A percentile compares a stretch with the other conserved stretches of the same genome.
These are phyloP conservation scores for Candida boleticola DNA, from an alignment of 805 yeast species.

Conservation along the genomic window DNA sequence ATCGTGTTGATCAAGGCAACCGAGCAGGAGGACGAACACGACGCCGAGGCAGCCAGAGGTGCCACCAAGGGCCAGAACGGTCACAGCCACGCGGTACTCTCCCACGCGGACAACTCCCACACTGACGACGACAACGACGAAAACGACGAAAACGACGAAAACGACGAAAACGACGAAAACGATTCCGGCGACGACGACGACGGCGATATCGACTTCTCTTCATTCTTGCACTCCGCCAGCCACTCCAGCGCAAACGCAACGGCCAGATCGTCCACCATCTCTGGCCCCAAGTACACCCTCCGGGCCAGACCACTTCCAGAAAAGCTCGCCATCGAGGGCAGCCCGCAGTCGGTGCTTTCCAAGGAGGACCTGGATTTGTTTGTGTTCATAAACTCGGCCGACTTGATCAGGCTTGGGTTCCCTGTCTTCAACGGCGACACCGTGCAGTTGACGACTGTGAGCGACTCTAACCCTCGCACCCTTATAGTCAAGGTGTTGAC, in stretches of 20 bases:
- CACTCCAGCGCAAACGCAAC: not conserved
- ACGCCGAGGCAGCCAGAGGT: not conserved
- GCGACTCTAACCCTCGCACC: constrained; percentile 6
- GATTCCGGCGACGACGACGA: constrained; percentile 9
- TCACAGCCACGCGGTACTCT: too few species aligned
- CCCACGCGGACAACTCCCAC: not conserved
- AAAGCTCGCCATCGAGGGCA: constrained; percentile 19
- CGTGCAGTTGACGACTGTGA: constrained; percentile 31
- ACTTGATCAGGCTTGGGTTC: constrained; percentile 47
- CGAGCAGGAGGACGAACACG: constrained; percentile 8
- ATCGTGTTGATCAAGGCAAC: constrained; percentile 48
- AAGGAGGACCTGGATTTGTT: constrained; percentile 39
- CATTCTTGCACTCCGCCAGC: constrained; percentile 21
- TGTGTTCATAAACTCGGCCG: constrained; percentile 44
- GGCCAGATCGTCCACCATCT: constrained; percentile 21
- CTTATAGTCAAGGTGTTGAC: constrained; percentile 49
- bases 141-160: constrained; percentile 3
- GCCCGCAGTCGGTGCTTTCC: constrained; percentile 18
- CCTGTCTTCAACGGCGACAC: constrained; percentile 72
- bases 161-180: constrained; percentile 5
- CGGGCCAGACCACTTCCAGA: constrained; percentile 29
- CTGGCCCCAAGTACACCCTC: constrained; percentile 2
- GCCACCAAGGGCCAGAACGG: not conserved
- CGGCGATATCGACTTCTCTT: constrained; percentile 19
- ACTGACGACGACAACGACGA: constrained; percentile 7